Percentiles rank a stretch among this genome's conserved stretches.
phyloP scores from a whole-genome alignment of 2,329 filamentous ascomycete species.

The Botrytis elliptica region DNA sequence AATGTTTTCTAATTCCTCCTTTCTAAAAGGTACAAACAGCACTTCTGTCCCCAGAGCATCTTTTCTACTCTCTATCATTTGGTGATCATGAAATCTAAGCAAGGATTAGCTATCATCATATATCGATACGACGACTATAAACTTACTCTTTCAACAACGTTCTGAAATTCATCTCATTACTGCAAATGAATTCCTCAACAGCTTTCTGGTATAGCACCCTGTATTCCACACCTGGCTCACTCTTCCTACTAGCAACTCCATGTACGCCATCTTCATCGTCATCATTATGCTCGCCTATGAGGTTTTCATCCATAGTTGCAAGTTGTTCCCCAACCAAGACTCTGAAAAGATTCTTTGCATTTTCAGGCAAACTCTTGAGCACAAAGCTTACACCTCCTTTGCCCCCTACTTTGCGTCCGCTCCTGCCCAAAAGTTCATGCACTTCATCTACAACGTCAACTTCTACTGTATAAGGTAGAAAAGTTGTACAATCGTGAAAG shows the following conservation, averaged over 20 bases:
- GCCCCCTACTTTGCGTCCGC: constrained; percentile 75
- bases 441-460: constrained; percentile 87
- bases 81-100: constrained; percentile 87
- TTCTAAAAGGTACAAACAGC: constrained; percentile 78
- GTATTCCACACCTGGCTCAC: constrained; percentile 75
- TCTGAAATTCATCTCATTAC: constrained; percentile 92
- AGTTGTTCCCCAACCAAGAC: constrained; percentile 84
- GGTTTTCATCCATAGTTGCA: constrained; percentile 58
- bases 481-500: constrained; percentile 94
- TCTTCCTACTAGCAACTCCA: constrained; percentile 24
- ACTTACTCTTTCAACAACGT: constrained; percentile 87
- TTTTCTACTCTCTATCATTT: constrained; percentile 89
- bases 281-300: constrained; percentile 50
- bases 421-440: constrained; percentile 80
- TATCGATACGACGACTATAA: constrained; percentile 32
- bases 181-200: constrained; percentile 94
- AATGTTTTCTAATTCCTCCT: constrained; percentile 85
- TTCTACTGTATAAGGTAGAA: constrained; percentile 70
- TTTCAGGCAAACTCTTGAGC: constrained; percentile 84
- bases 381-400: constrained; percentile 92
- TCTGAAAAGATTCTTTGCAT: constrained; percentile 82
- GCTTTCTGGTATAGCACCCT: constrained; percentile 91
- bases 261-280: constrained; percentile 38
- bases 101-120: constrained; percentile 14
- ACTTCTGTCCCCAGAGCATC: constrained; percentile 83